Conservation (phyloP, 2,329 filamentous ascomycete genomes). For the Helminthosporium solani region DNA sequence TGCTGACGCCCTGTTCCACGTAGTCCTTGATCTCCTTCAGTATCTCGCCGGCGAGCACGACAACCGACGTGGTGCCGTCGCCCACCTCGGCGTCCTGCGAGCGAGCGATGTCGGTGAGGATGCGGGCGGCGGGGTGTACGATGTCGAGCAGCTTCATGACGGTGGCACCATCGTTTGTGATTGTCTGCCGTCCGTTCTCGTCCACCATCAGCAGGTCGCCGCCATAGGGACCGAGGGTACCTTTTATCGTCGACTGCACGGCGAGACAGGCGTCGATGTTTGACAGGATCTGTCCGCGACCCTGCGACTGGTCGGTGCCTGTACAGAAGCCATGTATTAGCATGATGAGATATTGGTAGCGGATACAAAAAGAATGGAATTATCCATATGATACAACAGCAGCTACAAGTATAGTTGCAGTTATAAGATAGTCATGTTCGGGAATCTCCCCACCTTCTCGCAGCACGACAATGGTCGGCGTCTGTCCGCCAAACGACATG, state of each 20-base stretch:
- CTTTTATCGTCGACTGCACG: slow-evolving; percentile 93
- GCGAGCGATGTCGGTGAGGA: slow-evolving; percentile 96
- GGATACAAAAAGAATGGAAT: too few relatives aligned
- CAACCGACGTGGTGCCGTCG: slow-evolving; percentile 95
- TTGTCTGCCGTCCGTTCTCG: slow-evolving; percentile 91
- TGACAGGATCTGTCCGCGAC: slow-evolving; percentile 92
- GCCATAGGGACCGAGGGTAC: slow-evolving; percentile 92
- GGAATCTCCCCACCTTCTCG: slow-evolving; percentile 93
- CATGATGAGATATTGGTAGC: too few relatives aligned
- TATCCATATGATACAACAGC: too few relatives aligned
- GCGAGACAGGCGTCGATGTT: slow-evolving; percentile 99
- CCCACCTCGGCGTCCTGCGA: slow-evolving; percentile 99
- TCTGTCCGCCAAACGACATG: slow-evolving; percentile 97
- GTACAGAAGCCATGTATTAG: too few relatives aligned
- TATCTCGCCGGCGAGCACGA: slow-evolving; percentile 95
- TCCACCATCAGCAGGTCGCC: slow-evolving; percentile 96
- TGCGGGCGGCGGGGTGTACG: slow-evolving; percentile 93
- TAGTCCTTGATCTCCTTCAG: slow-evolving; percentile 95
- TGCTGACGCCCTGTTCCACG: slow-evolving; percentile 94
- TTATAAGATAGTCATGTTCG: too few relatives aligned
- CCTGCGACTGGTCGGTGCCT: slow-evolving; percentile 98
- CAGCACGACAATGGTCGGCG: slow-evolving; percentile 95
- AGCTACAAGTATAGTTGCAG: too few relatives aligned
- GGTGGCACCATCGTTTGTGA: slow-evolving; percentile 98
- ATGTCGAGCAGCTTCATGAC: slow-evolving; percentile 99